Evolutionary conservation across 805 yeast species (phyloP).

Genomic region (Saccharomycopsis fodiens): DNA sequence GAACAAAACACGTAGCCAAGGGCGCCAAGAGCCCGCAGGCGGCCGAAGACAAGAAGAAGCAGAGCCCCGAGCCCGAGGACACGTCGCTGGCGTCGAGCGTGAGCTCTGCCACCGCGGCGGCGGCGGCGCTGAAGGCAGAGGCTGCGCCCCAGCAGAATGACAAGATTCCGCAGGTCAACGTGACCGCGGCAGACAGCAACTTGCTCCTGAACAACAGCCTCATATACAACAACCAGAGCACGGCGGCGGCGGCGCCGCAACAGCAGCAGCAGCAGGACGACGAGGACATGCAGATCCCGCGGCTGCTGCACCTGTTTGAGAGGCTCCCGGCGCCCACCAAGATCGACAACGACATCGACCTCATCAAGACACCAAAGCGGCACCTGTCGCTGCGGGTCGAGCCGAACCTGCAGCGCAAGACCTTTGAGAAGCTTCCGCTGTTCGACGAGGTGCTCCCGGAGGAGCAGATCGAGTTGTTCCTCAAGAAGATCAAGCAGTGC

Average conservation of each 20-base stretch:
- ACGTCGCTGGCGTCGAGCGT: background rate
- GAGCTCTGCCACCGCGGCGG: background rate
- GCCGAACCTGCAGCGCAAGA: slow-evolving; percentile 56
- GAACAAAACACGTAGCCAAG: slow-evolving; percentile 19
- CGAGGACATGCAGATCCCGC: slow-evolving; percentile 28
- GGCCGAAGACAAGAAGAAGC: background rate
- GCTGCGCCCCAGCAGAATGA: background rate
- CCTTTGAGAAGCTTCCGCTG: slow-evolving; percentile 67
- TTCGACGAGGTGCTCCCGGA: slow-evolving; percentile 85
- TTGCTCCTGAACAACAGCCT: background rate
- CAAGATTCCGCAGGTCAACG: slow-evolving; percentile 8
- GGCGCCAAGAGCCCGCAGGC: slow-evolving; percentile 13
- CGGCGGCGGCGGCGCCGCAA: background rate
- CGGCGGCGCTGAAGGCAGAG: background rate
- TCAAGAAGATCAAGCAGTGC: slow-evolving; percentile 90
- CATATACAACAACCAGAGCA: background rate
- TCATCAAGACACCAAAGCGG: slow-evolving; percentile 79
- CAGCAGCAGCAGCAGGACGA: slow-evolving; percentile 2
- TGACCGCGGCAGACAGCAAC: slow-evolving; percentile 3
- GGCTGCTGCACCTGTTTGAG: slow-evolving; percentile 46
- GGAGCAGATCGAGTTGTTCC: slow-evolving; percentile 70
- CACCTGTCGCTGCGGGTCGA: slow-evolving; percentile 91
- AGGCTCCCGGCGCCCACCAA: slow-evolving; percentile 54
- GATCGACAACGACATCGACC: slow-evolving; percentile 67
- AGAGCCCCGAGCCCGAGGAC: slow-evolving; percentile 8